Evolutionary conservation across 73 alveolate species (phyloP).

Genomic region (Paramecium bursaria): DNA sequence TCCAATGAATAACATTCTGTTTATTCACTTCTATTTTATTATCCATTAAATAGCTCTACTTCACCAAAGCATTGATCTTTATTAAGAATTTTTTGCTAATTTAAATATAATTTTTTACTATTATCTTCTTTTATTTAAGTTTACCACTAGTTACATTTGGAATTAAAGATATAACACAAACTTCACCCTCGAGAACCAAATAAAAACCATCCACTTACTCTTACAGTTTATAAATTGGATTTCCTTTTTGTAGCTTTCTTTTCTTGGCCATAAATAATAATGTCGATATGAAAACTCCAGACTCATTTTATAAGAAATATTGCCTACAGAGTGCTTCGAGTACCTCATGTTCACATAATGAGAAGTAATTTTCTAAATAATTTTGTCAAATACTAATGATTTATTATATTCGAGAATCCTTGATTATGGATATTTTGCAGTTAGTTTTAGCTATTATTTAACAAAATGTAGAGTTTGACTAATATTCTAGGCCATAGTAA

Average conservation of each 20-base stretch:
- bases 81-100: background rate
- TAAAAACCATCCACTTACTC: constrained; percentile 41
- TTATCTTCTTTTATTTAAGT: background rate
- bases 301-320: constrained; percentile 26
- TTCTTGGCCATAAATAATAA: background rate
- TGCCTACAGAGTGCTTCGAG: constrained; percentile 28
- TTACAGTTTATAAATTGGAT: background rate
- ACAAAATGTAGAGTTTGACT: constrained; percentile 8
- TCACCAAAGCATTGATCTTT: constrained; percentile 53
- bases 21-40: constrained; percentile 9
- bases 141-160: background rate
- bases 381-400: constrained; percentile 24
- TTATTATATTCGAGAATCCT: constrained; percentile 34
- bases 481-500: constrained; percentile 22
- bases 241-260: background rate
- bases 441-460: constrained; percentile 12
- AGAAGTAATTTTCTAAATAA: constrained; percentile 33
- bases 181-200: constrained; percentile 40
- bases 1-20: constrained; percentile 55
- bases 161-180: background rate
- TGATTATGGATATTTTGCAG: constrained; percentile 7
- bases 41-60: constrained; percentile 3
- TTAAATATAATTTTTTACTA: constrained; percentile 8
- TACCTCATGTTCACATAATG: constrained; percentile 43
- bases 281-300: constrained; percentile 8